Evolutionary conservation across 106 monocot species (phyloP), one percentile per base, ranked within the genome.

Genomic region (Dendrobium catenatum): DNA sequence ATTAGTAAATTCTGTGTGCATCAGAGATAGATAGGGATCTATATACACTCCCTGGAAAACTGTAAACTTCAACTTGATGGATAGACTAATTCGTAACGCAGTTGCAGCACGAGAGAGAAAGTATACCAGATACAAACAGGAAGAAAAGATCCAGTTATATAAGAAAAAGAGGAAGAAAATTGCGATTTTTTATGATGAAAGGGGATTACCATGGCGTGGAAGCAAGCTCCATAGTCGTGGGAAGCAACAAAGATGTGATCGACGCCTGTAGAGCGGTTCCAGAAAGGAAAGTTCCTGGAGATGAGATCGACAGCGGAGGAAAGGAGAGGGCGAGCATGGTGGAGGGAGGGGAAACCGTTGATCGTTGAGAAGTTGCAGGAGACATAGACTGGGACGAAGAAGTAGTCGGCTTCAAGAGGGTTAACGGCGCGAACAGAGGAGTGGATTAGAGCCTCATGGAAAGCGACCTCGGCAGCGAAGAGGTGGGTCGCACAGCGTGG

Each of bases 231-330:
- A 81, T 86, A 93, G 82, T 95, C 98, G 79, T 98, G 98, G 72
- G 98, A 91, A 47, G 98, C 93, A 76, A 98, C 95, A 82, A 98
- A 93, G 80, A 98, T 46, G 87, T 98, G 98, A 84, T 98, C 94
- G n/a, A 78, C 47, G 80, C 98, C 98, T 20, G 20, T 20, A 67
- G 87, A 84, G 58, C 91, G 86, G 55, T 93, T 95, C 98, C 98
- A 95, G 86, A 91, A 98, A 2, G 94, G 95, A 61, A 84, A 79
- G 4, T 40, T 29, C 5, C 79, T 75, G 59, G 93, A 85, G 80
- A 98, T 44, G 76, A 81, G 67, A 27, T 61, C 27, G 11, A 95
- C 83, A 58, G 95, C 88, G 41, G 89, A 84, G 79, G 85, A 61
- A 56, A 98, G 84, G 10, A 93, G 83, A 1, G 86, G 76, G 15